Evolutionary conservation across 1,284 basidiomycete genomes (phyloP).

Genomic region (Puccinia novopanici): DNA sequence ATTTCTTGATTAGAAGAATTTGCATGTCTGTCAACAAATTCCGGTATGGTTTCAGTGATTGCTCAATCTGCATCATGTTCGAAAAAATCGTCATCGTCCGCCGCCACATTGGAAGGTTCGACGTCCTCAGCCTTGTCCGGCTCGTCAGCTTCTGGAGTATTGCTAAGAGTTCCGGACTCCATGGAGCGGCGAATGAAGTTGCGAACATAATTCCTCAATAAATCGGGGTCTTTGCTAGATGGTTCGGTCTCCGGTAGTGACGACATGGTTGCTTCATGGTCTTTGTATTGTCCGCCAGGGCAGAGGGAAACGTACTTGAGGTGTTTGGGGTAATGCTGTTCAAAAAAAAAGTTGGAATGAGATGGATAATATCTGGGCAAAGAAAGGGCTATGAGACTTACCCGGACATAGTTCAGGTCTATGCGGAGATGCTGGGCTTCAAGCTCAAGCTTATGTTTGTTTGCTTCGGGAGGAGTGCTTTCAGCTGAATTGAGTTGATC

Average conservation of each 20-base stretch:
- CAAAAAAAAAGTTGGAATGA: not conserved
- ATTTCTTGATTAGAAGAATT: not conserved
- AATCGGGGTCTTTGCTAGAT: slow-evolving; percentile 40
- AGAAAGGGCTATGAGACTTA: not conserved
- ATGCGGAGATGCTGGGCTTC: slow-evolving; percentile 38
- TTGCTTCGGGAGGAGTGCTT: not conserved
- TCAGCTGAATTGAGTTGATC: slow-evolving; percentile 13
- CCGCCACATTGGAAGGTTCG: not conserved
- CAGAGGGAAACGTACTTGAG: slow-evolving; percentile 50
- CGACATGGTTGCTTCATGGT: slow-evolving; percentile 15
- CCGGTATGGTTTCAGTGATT: not conserved
- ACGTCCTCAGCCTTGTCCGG: not conserved
- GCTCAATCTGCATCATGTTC: slow-evolving; percentile 9
- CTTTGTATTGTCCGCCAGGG: slow-evolving; percentile 36
- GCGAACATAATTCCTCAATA: slow-evolving; percentile 35
- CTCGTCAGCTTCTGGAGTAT: slow-evolving; percentile 18
- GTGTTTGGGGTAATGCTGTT: slow-evolving; percentile 46
- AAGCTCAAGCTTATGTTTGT: not conserved
- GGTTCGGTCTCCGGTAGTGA: slow-evolving; percentile 18
- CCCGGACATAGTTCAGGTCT: slow-evolving; percentile 43
- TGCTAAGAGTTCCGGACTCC: slow-evolving; percentile 33
- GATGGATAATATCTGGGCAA: not conserved
- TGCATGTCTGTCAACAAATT: not conserved
- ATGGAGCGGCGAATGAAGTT: slow-evolving; percentile 26
- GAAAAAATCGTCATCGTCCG: slow-evolving; percentile 26